Percentiles rank a stretch among this genome's conserved stretches.
Conservation (phyloP, 345 rosid species). For the Sonneratia alba region DNA sequence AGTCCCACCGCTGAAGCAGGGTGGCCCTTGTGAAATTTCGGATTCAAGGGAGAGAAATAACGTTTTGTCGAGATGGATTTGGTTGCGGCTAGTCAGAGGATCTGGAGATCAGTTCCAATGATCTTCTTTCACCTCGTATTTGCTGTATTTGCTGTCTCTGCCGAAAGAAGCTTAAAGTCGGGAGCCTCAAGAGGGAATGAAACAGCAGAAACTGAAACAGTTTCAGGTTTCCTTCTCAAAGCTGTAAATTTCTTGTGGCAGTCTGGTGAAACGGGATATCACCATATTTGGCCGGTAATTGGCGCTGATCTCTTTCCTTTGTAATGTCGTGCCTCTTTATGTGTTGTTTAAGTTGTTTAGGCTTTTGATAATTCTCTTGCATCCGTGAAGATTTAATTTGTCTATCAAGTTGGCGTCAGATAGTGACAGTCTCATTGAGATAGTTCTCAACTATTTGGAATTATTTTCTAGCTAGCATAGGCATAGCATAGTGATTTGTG, state of each 20-base stretch:
- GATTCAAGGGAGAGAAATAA: neutral
- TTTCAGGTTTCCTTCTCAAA: constrained; percentile 10
- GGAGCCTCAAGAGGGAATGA: neutral
- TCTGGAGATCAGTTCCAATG: constrained; percentile 7
- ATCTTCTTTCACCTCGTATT: constrained; percentile 9
- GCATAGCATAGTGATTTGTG: neutral
- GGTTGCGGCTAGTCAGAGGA: constrained; percentile 9
- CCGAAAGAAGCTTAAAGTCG: constrained; percentile 15
- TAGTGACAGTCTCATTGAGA: neutral
- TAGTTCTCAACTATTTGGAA: neutral
- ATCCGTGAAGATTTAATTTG: neutral
- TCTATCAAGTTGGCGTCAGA: neutral
- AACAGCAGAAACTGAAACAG: constrained; percentile 3
- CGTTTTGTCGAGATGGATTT: constrained; percentile 3
- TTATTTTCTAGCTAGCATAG: neutral
- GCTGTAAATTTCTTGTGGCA: constrained; percentile 19
- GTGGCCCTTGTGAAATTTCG: neutral
- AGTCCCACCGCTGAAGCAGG: neutral
- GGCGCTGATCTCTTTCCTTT: neutral
- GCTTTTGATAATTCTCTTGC: neutral
- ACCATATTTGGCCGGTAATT: constrained; percentile 42
- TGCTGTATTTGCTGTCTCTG: constrained; percentile 16
- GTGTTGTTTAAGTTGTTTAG: neutral
- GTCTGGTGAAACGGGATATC: constrained; percentile 22
- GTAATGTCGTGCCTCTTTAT: neutral